A percentile compares a stretch with the other conserved stretches of the same genome.
phyloP scores from a whole-genome alignment of 2,329 filamentous ascomycete species.

The Penicillium sp. region DNA sequence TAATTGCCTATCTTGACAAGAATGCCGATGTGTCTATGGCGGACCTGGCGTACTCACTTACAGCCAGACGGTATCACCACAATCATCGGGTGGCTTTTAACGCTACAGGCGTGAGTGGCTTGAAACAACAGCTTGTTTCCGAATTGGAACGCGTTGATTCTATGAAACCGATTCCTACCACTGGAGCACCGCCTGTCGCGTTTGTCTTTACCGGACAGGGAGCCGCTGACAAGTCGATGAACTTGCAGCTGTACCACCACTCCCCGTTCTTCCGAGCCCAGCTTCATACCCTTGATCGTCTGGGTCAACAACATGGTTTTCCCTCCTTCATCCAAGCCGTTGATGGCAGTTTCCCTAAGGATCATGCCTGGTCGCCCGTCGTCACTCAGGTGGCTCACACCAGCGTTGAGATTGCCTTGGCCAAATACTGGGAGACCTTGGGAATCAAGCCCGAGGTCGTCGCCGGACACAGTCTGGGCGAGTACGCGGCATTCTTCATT shows the following conservation, averaged over 20 bases:
- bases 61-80: conserved; percentile 58
- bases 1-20: conserved; percentile 49
- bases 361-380: background rate
- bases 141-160: background rate
- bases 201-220: conserved; percentile 4
- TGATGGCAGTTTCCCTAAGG: background rate
- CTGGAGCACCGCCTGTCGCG: background rate
- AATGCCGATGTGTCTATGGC: conserved; percentile 45
- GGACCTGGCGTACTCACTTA: conserved; percentile 57
- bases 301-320: background rate
- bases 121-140: background rate
- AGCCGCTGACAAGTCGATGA: background rate
- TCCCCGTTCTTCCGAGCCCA: background rate
- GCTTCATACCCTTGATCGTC: background rate
- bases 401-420: conserved; percentile 11
- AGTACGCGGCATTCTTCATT: conserved; percentile 20
- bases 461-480: conserved; percentile 18
- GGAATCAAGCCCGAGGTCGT: conserved; percentile 18
- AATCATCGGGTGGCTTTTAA: background rate
- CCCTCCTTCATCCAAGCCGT: background rate
- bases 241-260: background rate
- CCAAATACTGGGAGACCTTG: conserved; percentile 13
- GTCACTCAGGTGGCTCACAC: background rate
- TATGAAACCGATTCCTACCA: background rate
- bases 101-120: background rate